Evolutionary conservation across 1,284 basidiomycete species (phyloP).

Genomic region (Testicularia cyperi): DNA sequence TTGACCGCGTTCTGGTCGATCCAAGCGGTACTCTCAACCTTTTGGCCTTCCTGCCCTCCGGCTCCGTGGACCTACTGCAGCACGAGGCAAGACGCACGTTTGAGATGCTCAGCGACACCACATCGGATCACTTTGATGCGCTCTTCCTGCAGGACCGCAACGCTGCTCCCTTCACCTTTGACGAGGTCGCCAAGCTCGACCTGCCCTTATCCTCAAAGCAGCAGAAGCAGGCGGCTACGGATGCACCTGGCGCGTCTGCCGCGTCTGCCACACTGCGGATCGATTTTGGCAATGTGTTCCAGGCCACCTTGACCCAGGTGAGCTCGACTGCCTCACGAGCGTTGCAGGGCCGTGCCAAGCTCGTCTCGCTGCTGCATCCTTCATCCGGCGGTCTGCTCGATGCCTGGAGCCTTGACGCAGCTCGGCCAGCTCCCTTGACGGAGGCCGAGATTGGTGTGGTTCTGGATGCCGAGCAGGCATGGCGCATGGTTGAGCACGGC

Average conservation of each 20-base stretch:
- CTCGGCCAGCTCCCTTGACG: slow-evolving; percentile 16
- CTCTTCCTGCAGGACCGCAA: slow-evolving; percentile 67
- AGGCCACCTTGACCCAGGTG: slow-evolving; percentile 29
- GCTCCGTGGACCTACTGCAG: slow-evolving; percentile 71
- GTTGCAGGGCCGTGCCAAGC: slow-evolving; percentile 29
- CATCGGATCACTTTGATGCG: slow-evolving; percentile 71
- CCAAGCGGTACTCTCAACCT: slow-evolving; percentile 78
- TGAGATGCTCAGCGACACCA: slow-evolving; percentile 54
- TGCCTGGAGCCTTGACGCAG: slow-evolving; percentile 32
- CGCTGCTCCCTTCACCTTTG: slow-evolving; percentile 55
- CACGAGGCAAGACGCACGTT: slow-evolving; percentile 51
- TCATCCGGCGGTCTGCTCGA: slow-evolving; percentile 25
- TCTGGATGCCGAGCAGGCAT: slow-evolving; percentile 49
- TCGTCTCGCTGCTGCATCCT: slow-evolving; percentile 31
- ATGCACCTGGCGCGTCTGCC: slow-evolving; percentile 4
- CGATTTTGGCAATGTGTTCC: slow-evolving; percentile 38
- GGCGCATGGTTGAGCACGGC: slow-evolving; percentile 58
- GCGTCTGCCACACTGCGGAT: slow-evolving; percentile 21
- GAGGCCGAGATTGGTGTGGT: slow-evolving; percentile 42
- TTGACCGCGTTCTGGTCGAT: slow-evolving; percentile 71
- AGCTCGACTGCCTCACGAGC: slow-evolving; percentile 43
- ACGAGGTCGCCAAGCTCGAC: slow-evolving; percentile 56
- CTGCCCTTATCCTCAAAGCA: slow-evolving; percentile 12
- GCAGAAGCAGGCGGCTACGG: background rate
- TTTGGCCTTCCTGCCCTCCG: slow-evolving; percentile 61